phyloP scores from a whole-genome alignment of 2,329 filamentous ascomycete species.

The Penicillium italicum region DNA sequence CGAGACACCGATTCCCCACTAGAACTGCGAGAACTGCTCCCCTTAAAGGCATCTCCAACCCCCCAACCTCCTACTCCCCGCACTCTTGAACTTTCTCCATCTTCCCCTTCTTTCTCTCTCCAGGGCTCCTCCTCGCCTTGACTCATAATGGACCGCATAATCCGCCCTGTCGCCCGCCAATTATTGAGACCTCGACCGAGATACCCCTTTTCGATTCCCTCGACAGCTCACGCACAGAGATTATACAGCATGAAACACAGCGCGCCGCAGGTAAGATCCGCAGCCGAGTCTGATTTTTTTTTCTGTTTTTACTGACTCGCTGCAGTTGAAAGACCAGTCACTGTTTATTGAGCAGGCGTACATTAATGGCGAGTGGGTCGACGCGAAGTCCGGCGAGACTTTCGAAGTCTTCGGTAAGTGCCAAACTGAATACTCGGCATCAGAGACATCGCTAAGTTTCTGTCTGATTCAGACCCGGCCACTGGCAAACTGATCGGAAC shows the following conservation, averaged over 20 bases:
- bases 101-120: constrained; percentile 3
- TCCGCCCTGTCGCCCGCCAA: constrained; percentile 37
- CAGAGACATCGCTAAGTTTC: background rate
- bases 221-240: constrained; percentile 32
- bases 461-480: constrained; percentile 63
- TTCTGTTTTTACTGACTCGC: background rate
- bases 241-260: constrained; percentile 43
- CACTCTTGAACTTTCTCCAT: constrained; percentile 13
- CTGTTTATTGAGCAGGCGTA: constrained; percentile 82
- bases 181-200: constrained; percentile 34
- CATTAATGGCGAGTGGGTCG: constrained; percentile 90
- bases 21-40: background rate
- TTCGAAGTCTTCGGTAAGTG: constrained; percentile 73
- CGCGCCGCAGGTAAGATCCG: constrained; percentile 37
- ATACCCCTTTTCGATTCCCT: constrained; percentile 37
- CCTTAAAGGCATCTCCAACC: constrained; percentile 19
- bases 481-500: constrained; percentile 77
- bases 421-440: background rate
- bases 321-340: constrained; percentile 70
- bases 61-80: constrained; percentile 12
- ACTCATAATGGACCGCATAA: constrained; percentile 33
- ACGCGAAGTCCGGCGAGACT: constrained; percentile 80
- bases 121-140: background rate
- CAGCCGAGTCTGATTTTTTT: background rate
- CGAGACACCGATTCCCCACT: background rate